These are phyloP conservation scores for Rhododendron ferrugineum DNA, from an alignment of 148 eudicot genomes.

Conservation along the genomic window DNA sequence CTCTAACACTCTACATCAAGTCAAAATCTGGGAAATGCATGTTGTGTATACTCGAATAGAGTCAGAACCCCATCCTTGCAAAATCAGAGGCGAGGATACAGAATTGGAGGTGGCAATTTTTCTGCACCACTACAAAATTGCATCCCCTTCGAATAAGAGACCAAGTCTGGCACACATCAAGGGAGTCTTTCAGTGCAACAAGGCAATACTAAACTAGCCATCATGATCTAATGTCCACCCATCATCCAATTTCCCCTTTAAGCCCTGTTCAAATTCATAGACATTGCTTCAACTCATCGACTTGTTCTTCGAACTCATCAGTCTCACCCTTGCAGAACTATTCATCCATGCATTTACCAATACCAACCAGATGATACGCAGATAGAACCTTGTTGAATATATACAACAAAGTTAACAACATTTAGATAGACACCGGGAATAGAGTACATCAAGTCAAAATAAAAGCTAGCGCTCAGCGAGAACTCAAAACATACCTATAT, in stretches of 20 bases:
- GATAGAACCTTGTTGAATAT: not conserved
- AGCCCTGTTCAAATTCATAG: not conserved
- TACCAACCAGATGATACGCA: not conserved
- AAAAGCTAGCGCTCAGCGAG: not conserved
- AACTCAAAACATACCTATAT: not conserved
- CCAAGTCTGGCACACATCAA: too few relatives aligned
- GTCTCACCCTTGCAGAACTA: not conserved
- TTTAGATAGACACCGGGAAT: not conserved
- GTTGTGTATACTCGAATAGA: not conserved
- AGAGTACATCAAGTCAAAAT: not conserved
- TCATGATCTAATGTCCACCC: not conserved
- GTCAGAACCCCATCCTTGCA: not conserved
- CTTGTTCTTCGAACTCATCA: not conserved
- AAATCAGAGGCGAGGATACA: not conserved
- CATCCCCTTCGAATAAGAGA: not conserved
- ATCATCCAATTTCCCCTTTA: not conserved
- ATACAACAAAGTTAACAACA: not conserved
- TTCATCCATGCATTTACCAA: not conserved
- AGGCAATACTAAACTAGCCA: not conserved
- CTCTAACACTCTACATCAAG: not conserved
- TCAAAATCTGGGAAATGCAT: not conserved
- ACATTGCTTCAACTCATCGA: not conserved
- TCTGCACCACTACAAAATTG: not conserved
- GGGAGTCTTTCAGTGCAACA: not conserved
- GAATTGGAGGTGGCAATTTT: not conserved